phyloP scores from a whole-genome alignment of 2,329 filamentous ascomycete species.

The Venturia aucupariae region DNA sequence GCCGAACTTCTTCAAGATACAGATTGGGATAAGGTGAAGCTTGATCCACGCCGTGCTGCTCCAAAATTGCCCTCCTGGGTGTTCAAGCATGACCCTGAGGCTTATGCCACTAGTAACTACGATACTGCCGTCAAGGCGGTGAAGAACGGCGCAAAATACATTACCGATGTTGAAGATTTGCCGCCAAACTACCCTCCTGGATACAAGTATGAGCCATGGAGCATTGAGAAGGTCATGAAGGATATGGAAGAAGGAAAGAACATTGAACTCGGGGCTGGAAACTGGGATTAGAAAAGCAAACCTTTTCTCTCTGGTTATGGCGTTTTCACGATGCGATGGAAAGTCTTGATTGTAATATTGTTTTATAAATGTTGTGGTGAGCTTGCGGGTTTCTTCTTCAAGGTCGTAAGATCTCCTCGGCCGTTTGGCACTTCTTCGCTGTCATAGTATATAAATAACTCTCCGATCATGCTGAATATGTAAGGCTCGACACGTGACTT shows the following conservation, averaged over 20 bases:
- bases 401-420: no score
- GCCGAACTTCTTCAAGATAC: conserved; percentile 29
- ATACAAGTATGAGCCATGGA: conserved; percentile 34
- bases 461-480: no score
- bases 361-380: background rate
- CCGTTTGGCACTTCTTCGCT: no score
- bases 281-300: conserved; percentile 21
- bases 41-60: conserved; percentile 30
- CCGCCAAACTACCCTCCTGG: conserved; percentile 20
- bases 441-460: no score
- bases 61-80: conserved; percentile 40
- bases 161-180: conserved; percentile 8
- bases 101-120: conserved; percentile 37
- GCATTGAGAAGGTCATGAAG: conserved; percentile 33
- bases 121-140: conserved; percentile 32
- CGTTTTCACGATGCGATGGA: no score
- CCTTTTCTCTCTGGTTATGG: background rate
- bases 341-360: no score
- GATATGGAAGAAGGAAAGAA: conserved; percentile 28
- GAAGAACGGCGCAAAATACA: conserved; percentile 29
- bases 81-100: conserved; percentile 37
- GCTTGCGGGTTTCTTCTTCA: background rate
- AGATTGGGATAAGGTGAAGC: conserved; percentile 40
- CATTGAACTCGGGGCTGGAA: conserved; percentile 27
- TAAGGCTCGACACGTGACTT: no score